Evolutionary conservation across 2,329 filamentous ascomycete genomes (phyloP), one percentile per base, ranked within the genome.

Genomic region (Xylariaceae sp.): DNA sequence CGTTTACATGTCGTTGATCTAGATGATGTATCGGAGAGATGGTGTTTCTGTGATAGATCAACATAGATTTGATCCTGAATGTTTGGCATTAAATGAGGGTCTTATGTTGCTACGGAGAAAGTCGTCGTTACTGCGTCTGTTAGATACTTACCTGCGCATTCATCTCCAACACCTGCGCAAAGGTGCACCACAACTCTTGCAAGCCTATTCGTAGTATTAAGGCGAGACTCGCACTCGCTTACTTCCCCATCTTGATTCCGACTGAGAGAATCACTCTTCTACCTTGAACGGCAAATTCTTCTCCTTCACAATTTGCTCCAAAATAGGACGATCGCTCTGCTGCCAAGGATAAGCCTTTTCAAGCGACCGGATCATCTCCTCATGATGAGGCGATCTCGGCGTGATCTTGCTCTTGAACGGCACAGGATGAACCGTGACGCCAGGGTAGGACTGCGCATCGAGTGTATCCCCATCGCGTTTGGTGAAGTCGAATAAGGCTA

Each of bases 401-500:
- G 51, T 65, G 50, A 70, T 59, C 1, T 17, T 34, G 6, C 54
- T 58, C 55, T 61, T 61, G 56, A 62, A 73, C 2, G 69, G 67
- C 3, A 50, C 35, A 0, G 71, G 66, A 47, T 71, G 67, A 53
- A 65, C 69, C 9, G 71, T 30, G 0, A 69, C 37, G 39, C 71
- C 61, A 30, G 55, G 55, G 34, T 10, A 66, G 66, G 7, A 30
- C 51, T 48, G 10, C 64, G 34, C 34, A 39, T 44, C 7, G 65
- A 64, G 34, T 50, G 11, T 68, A 66, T 48, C 72, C 9, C 17
- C 53, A 18, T 15, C 0, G 73, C 58, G 0, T 63, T 58, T 58
- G 76, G 76, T 9, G 17, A 81, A 73, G 5, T 72, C 66, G 55
- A 84, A 83, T 0, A 76, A 75, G 0, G 81, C 73, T 1, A 85